Evolutionary conservation across 2,329 filamentous ascomycete species (phyloP), one percentile per base, ranked within the genome.

Genomic region (Keithomyces neogunnii): DNA sequence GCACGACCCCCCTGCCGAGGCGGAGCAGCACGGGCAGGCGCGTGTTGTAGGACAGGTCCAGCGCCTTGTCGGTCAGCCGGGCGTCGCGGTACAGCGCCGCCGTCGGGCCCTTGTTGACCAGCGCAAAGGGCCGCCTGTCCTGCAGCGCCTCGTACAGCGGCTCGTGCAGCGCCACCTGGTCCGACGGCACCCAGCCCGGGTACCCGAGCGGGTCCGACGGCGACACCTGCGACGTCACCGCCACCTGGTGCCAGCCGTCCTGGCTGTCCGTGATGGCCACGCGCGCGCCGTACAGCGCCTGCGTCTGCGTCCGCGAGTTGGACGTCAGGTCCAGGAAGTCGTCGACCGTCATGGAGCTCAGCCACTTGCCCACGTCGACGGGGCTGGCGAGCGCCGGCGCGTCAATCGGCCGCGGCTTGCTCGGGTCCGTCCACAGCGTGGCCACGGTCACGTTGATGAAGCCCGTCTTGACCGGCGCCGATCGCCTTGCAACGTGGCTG

Each of bases 361-460:
- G 39, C 48, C 48, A 50, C 11, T 29, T 45, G 10, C 36, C 10
- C 5, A 50, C 35, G 10, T 45, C 39, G 9, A 32, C 48, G 3
- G 48, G 48, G 48, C 39, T 50, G 13, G 26, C 35, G 28, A 50
- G 28, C 3, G 38, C 38, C 19, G 48, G 48, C n/a, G 38, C 39
- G 33, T 50, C 48, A n/a, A 50, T 40, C 4, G 28, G 19, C 11
- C 48, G 48, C 13, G 48, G 48, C 42, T 44, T 50, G 42, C 48
- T 45, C n/a, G 48, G 28, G 31, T 50, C 19, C 4, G 48, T 50
- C 48, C 48, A 50, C 10, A 50, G 26, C 6, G 48, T 50, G 5
- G 48, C 19, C 4, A 50, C 48, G 5, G 48, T 44, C 4, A 50
- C 48, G 28, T 45, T 45, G 42, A 45, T 31, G 10, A 26, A 45